phyloP scores from a whole-genome alignment of 257 asterid species.

The Misopates orontium region DNA sequence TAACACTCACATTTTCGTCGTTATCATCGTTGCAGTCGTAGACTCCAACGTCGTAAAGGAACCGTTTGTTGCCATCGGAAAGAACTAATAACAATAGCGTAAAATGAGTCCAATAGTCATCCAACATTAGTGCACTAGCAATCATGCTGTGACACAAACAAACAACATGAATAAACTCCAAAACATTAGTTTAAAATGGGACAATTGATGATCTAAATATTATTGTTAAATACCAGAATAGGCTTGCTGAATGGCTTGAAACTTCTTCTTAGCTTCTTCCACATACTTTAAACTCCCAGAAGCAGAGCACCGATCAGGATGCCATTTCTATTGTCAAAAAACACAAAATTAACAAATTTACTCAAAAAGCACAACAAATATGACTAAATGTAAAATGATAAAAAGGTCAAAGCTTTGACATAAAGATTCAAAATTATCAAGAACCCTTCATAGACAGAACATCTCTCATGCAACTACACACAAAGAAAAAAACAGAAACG shows the following conservation, averaged over 20 bases:
- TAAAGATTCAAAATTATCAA: too few species aligned
- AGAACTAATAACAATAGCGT: constrained; percentile 54
- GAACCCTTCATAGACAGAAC: too few species aligned
- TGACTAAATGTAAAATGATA: too few species aligned
- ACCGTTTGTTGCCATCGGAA: constrained; percentile 72
- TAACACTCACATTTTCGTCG: constrained; percentile 55
- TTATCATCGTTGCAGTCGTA: constrained; percentile 74
- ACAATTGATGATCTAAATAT: too few species aligned
- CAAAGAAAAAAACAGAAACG: too few species aligned
- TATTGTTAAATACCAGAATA: constrained; percentile 95
- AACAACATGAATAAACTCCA: too few species aligned
- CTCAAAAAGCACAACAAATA: neutral
- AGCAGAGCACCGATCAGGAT: constrained; percentile 84
- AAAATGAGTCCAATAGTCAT: constrained; percentile 26
- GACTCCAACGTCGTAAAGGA: constrained; percentile 84
- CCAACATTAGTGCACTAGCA: constrained; percentile 25
- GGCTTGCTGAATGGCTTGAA: constrained; percentile 86
- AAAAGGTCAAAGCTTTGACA: too few species aligned
- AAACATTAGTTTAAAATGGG: too few species aligned
- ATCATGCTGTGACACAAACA: constrained; percentile 12
- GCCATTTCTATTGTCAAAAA: constrained; percentile 63
- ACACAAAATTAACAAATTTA: neutral
- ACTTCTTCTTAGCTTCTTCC: constrained; percentile 82
- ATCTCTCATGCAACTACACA: too few species aligned
- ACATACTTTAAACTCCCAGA: constrained; percentile 47